Conservation (phyloP, 257 asterid species). For the Jacaranda copaia region DNA sequence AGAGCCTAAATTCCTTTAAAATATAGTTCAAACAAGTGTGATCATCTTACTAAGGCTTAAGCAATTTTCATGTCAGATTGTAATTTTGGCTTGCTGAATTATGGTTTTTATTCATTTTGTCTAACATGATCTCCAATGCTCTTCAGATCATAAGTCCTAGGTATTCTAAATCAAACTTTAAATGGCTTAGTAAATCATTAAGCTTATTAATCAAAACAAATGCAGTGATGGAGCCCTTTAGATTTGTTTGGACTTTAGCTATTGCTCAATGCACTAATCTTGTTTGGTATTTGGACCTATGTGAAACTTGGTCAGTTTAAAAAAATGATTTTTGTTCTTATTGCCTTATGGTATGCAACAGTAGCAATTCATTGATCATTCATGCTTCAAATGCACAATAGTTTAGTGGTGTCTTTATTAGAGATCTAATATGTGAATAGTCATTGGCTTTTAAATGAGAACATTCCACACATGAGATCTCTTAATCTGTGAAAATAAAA, state of each 20-base stretch:
- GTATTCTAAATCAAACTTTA: neutral
- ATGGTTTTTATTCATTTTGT: neutral
- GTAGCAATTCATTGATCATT: neutral
- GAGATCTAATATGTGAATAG: no score
- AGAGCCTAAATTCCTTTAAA: neutral
- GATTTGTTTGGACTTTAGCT: neutral
- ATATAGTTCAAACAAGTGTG: neutral
- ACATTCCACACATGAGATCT: neutral
- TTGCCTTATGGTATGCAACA: neutral
- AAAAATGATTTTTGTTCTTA: neutral
- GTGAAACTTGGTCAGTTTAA: neutral
- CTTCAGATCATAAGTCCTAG: slow-evolving; percentile 9
- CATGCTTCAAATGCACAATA: slow-evolving; percentile 12
- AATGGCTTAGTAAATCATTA: neutral
- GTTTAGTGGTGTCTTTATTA: slow-evolving; percentile 16
- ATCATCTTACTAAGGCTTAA: neutral
- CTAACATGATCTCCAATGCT: neutral
- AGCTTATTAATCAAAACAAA: neutral
- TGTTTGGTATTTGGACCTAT: neutral
- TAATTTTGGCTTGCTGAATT: neutral
- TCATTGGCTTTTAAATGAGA: slow-evolving; percentile 2
- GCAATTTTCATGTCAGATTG: neutral
- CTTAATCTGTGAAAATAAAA: neutral
- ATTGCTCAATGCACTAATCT: neutral
- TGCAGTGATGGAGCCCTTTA: neutral